A percentile compares a stretch with the other conserved stretches of the same genome.
phyloP scores from a whole-genome alignment of 495 filamentous ascomycete genomes.

The Tuber microsphaerosporum region DNA sequence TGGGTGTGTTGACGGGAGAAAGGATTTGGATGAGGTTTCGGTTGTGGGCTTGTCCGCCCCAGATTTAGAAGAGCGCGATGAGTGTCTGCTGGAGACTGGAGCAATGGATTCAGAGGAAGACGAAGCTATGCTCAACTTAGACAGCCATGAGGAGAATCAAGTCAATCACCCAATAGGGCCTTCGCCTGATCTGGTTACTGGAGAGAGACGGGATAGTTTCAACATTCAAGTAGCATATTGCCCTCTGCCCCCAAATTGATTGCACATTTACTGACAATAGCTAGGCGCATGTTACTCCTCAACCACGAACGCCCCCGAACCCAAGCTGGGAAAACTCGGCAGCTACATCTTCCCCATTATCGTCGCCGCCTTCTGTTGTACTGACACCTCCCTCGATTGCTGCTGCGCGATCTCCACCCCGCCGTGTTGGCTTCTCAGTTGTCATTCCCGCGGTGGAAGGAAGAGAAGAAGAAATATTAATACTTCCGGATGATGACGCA shows the following conservation, averaged over 20 bases:
- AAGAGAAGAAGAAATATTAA: background rate
- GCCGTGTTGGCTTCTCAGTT: conserved; percentile 18
- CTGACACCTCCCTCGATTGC: background rate
- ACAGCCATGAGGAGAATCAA: background rate
- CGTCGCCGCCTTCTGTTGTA: conserved; percentile 44
- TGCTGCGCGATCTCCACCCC: background rate
- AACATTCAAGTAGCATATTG: background rate
- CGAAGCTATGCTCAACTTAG: background rate
- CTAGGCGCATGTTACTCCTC: conserved; percentile 18
- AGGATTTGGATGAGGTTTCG: background rate
- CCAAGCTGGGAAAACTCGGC: background rate
- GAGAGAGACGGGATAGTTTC: conserved; percentile 27
- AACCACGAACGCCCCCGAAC: background rate
- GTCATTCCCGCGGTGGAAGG: background rate
- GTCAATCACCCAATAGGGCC: conserved; percentile 18
- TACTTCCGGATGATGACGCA: conserved; percentile 1
- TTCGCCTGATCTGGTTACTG: conserved; percentile 42
- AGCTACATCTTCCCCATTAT: conserved; percentile 45
- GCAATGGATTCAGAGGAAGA: background rate
- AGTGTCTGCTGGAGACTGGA: background rate
- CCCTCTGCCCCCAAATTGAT: background rate
- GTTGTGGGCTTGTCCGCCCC: conserved; percentile 6
- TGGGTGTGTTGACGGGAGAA: conserved; percentile 27
- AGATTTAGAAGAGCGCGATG: background rate
- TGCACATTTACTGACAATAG: background rate